These are phyloP conservation scores for Plenodomus biglobosus DNA, from an alignment of 2,329 filamentous ascomycete species.

Conservation along the genomic window DNA sequence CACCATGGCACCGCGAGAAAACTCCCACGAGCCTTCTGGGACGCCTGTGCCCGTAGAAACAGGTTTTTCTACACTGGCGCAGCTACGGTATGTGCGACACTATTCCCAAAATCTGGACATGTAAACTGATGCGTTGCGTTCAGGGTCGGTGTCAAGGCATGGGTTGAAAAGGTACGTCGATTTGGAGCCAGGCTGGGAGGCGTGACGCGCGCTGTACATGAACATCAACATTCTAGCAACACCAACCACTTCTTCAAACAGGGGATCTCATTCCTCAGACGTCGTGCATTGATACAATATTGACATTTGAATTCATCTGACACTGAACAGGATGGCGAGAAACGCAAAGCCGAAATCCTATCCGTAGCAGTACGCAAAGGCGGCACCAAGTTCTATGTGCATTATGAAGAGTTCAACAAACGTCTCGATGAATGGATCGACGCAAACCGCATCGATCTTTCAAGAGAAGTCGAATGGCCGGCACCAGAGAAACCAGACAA, in stretches of 20 bases:
- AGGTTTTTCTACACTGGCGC: slow-evolving; percentile 80
- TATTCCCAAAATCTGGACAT: slow-evolving; percentile 27
- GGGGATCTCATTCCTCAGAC: too few relatives aligned
- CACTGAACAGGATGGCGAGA: slow-evolving; percentile 68
- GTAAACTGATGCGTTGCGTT: slow-evolving; percentile 32
- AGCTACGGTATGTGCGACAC: slow-evolving; percentile 65
- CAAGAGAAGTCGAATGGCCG: slow-evolving; percentile 94
- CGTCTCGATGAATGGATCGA: slow-evolving; percentile 86
- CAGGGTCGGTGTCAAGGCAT: slow-evolving; percentile 67
- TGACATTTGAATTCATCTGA: not conserved
- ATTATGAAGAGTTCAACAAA: slow-evolving; percentile 99
- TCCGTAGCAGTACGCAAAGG: slow-evolving; percentile 90
- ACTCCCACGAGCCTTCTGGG: slow-evolving; percentile 54
- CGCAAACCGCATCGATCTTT: slow-evolving; percentile 78
- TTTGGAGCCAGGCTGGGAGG: slow-evolving; percentile 1
- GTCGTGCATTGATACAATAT: too few relatives aligned
- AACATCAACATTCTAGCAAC: slow-evolving; percentile 13
- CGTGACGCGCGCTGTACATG: slow-evolving; percentile 9
- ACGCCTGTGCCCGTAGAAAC: slow-evolving; percentile 68
- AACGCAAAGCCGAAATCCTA: slow-evolving; percentile 93
- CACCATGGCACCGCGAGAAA: slow-evolving; percentile 59
- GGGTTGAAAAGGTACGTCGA: slow-evolving; percentile 66
- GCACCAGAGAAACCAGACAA: slow-evolving; percentile 88
- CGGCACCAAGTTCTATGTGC: slow-evolving; percentile 88
- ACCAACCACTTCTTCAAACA: too few relatives aligned